phyloP scores from a whole-genome alignment of 2,329 filamentous ascomycete genomes.

The Fusarium aywerte region DNA sequence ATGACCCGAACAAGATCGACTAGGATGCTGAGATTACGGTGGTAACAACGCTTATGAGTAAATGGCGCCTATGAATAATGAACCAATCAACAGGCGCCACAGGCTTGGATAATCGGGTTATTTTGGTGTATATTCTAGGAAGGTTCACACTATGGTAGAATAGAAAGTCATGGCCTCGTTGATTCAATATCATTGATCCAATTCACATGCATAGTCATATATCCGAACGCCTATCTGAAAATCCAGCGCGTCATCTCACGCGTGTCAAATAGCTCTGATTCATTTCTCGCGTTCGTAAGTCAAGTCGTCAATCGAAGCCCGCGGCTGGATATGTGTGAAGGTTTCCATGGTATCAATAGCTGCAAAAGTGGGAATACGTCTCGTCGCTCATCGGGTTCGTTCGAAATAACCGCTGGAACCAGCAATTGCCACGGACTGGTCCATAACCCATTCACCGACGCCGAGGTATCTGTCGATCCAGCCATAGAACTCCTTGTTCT shows the following conservation, averaged over 20 bases:
- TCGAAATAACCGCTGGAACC: constrained; percentile 92
- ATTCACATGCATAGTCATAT: constrained; percentile 42
- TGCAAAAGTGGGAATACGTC: constrained; percentile 3
- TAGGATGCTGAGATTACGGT: constrained; percentile 12
- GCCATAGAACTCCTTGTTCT: constrained; percentile 83
- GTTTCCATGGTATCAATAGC: constrained; percentile 33
- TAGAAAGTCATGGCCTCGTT: constrained; percentile 18
- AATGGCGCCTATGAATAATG: constrained; percentile 28
- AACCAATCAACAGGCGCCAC: not conserved
- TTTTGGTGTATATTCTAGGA: not conserved
- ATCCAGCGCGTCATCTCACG: constrained; percentile 22
- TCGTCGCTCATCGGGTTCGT: constrained; percentile 73
- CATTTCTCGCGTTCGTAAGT: constrained; percentile 22
- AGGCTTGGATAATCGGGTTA: not conserved
- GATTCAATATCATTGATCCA: constrained; percentile 39
- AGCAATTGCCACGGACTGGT: constrained; percentile 92
- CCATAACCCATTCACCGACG: constrained; percentile 98
- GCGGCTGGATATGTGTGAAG: constrained; percentile 19
- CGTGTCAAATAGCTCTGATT: constrained; percentile 18
- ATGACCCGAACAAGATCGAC: constrained; percentile 23
- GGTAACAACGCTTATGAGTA: constrained; percentile 21
- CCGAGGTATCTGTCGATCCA: constrained; percentile 96
- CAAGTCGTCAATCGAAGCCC: constrained; percentile 26
- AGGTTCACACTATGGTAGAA: not conserved
- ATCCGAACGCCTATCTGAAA: constrained; percentile 44